phyloP scores from a whole-genome alignment of 768 basidiomycete species.

The Psilocybe azurescens region DNA sequence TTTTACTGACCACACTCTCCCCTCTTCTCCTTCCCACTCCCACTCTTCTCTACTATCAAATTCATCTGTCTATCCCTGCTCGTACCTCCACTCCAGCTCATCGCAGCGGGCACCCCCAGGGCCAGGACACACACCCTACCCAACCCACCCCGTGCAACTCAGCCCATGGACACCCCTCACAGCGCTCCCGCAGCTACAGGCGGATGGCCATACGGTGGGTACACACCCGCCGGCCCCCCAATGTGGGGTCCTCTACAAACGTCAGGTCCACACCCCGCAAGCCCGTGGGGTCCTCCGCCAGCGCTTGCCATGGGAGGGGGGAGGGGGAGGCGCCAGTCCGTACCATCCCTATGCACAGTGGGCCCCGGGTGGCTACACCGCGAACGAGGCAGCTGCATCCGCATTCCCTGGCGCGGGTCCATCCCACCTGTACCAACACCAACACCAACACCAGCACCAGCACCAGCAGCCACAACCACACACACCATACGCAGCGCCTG shows the following conservation, averaged over 20 bases:
- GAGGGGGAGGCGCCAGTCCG: not conserved
- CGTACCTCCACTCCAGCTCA: not conserved
- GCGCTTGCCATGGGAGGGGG: not conserved
- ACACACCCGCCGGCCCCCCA: constrained; percentile 14
- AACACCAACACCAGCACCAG: too few species aligned
- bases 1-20: not conserved
- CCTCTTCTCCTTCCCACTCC: not conserved
- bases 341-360: not conserved
- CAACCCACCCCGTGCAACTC: constrained; percentile 1
- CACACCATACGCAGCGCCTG: constrained; percentile 10
- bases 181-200: constrained; percentile 5
- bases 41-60: not conserved
- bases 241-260: constrained; percentile 2
- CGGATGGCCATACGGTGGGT: constrained; percentile 10
- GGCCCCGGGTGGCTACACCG: not conserved
- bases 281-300: constrained; percentile 17
- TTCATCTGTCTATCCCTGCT: not conserved
- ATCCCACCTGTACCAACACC: too few species aligned
- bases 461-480: constrained; percentile 1
- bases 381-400: not conserved
- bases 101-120: constrained; percentile 19
- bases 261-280: not conserved
- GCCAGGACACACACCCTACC: constrained; percentile 8
- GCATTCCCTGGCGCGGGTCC: not conserved
- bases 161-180: constrained; percentile 6